Evolutionary conservation across 2,329 filamentous ascomycete genomes (phyloP).

Genomic region (Plectosphaerella cucumerina): DNA sequence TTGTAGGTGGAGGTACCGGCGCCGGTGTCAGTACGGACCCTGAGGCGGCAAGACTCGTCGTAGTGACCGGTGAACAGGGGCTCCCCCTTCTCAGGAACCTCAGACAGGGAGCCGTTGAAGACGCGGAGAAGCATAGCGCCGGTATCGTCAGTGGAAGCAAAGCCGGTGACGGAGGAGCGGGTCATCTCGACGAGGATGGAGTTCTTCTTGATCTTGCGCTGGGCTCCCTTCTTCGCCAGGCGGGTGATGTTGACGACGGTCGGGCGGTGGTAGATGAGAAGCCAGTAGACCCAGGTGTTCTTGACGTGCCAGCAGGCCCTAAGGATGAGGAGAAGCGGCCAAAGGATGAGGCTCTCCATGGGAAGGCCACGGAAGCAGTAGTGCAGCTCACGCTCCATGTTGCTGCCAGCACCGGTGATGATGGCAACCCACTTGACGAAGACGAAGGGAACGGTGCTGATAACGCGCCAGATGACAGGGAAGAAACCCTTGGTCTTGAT

Average conservation of each 20-base stretch:
- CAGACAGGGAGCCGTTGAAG: slow-evolving; percentile 20
- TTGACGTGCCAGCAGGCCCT: slow-evolving; percentile 23
- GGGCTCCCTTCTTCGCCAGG: slow-evolving; percentile 25
- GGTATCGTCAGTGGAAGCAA: slow-evolving; percentile 19
- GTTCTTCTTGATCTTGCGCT: slow-evolving; percentile 20
- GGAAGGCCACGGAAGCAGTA: slow-evolving; percentile 23
- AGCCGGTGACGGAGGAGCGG: slow-evolving; percentile 26
- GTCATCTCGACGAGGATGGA: slow-evolving; percentile 24
- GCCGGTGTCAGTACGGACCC: slow-evolving; percentile 16
- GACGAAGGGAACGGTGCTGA: slow-evolving; percentile 16
- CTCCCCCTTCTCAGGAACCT: slow-evolving; percentile 14
- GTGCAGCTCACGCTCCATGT: slow-evolving; percentile 30
- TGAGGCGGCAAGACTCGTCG: slow-evolving; percentile 21
- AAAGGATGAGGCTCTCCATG: slow-evolving; percentile 17
- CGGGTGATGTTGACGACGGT: slow-evolving; percentile 24
- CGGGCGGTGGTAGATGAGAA: slow-evolving; percentile 27
- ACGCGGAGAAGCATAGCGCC: slow-evolving; percentile 20
- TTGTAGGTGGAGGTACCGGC: slow-evolving; percentile 19
- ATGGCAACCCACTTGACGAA: slow-evolving; percentile 28
- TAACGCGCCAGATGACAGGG: slow-evolving; percentile 9
- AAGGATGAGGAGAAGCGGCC: slow-evolving; percentile 23
- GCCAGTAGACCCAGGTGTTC: slow-evolving; percentile 24
- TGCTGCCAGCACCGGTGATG: slow-evolving; percentile 26
- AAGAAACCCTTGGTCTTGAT: slow-evolving; percentile 7
- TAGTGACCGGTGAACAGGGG: slow-evolving; percentile 21